These are phyloP conservation scores for Penicillium angulare DNA, from an alignment of 495 filamentous ascomycete species.

Conservation along the genomic window DNA sequence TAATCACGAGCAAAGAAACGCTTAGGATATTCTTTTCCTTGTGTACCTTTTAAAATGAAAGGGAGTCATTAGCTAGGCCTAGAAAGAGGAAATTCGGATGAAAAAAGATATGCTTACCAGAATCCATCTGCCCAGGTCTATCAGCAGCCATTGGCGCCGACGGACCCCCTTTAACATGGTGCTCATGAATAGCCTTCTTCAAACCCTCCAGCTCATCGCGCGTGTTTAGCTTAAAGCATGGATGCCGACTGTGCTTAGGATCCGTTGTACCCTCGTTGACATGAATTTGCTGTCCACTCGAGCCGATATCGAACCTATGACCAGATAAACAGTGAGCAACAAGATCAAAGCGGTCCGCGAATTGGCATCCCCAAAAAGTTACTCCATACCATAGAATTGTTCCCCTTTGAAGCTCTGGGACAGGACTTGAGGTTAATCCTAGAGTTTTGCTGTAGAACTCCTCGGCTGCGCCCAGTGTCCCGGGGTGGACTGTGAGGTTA, in stretches of 20 bases:
- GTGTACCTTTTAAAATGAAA: constrained; percentile 31
- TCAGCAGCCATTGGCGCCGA: constrained; percentile 54
- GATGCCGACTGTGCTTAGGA: constrained; percentile 45
- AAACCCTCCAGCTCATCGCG: constrained; percentile 45
- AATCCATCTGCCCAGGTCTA: constrained; percentile 50
- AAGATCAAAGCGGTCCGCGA: neutral
- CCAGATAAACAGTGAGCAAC: neutral
- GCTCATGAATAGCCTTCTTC: constrained; percentile 52
- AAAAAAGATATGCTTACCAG: constrained; percentile 35
- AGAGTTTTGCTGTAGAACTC: constrained; percentile 58
- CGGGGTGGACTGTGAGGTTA: constrained; percentile 56
- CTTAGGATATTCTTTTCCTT: constrained; percentile 57
- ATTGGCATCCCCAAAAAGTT: neutral
- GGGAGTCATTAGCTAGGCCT: too few species aligned
- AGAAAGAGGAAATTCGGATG: neutral
- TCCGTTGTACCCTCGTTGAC: constrained; percentile 53
- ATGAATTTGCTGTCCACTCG: constrained; percentile 59
- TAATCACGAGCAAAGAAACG: constrained; percentile 64
- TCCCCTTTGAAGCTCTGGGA: constrained; percentile 49
- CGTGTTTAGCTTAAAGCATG: constrained; percentile 54
- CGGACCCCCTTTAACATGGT: constrained; percentile 46
- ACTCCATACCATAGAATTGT: constrained; percentile 52
- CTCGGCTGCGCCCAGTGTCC: constrained; percentile 50
- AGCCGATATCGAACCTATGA: constrained; percentile 54
- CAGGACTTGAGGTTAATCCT: constrained; percentile 45